Evolutionary conservation across 129 eudicot species (phyloP), one percentile per base, ranked within the genome.

Genomic region (Escallonia rubra): DNA sequence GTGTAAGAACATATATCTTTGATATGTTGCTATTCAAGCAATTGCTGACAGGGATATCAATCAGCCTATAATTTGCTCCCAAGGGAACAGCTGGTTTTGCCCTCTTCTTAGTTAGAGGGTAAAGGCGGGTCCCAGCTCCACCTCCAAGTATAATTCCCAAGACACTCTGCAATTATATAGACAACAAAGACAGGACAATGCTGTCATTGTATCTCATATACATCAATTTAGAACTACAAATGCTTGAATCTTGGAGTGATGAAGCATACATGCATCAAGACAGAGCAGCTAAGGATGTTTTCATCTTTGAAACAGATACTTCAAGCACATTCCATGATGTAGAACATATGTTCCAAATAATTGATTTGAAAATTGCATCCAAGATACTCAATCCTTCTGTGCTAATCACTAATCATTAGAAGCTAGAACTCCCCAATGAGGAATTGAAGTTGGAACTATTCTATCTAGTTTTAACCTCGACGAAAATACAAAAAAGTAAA

Each of bases 121-220:
- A 93, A 65, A 93, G 99, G n/a, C 99, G 92, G 7, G 99, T 93
- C 53, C 99, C 99, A 57, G 99, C 99, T 69, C 99, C 99, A 64
- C 99, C 99, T 76, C 99, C 99, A 64, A 89, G 93, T 72, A 93
- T 93, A 76, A 89, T 86, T 49, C 99, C 99, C 74, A 93, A 72
- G n/a, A 93, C 99, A 85, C 99, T 93, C 98, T 89, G 34, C 1
- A 23, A 23, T 23, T 23, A 23, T 1, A 82, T 72, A 82, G n/a
- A 77, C 14, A 65, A 59, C 14, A 65, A 13, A 73, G 43, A 48
- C 14, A 8, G 63, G 75, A 52, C 48, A 23, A 49, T 10, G 3
- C 16, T 56, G 3, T 43, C 41, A 59, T 8, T 10, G 41, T n/a
- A 7, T 13, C 14, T 34, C 43, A 15, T 71, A 42, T 49, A 12